A percentile compares a stretch with the other conserved stretches of the same genome.
Conservation (phyloP, 352 stramenopile species). For the Phytophthora podocarpi region DNA sequence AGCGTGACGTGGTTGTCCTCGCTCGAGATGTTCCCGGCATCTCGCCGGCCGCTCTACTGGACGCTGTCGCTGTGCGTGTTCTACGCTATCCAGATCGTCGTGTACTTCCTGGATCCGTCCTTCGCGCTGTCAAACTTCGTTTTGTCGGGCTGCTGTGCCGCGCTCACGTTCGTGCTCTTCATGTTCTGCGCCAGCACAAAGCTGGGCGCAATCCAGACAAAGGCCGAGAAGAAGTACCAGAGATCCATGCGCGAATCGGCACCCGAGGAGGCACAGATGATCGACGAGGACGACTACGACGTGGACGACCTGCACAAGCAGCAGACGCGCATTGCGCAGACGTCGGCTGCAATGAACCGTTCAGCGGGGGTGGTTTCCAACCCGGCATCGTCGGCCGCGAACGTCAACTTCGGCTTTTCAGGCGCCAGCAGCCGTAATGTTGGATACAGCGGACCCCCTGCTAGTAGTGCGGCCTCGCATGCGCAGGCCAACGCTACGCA, state of each 20-base stretch:
- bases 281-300: constrained; percentile 33
- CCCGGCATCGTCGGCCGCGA: constrained; percentile 19
- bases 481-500: constrained; percentile 33
- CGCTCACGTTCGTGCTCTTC: constrained; percentile 71
- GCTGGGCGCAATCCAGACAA: constrained; percentile 82
- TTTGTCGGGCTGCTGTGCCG: constrained; percentile 44
- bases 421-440: constrained; percentile 6
- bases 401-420: constrained; percentile 35
- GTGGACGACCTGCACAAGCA: constrained; percentile 57
- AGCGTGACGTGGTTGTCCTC: constrained; percentile 76
- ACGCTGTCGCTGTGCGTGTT: constrained; percentile 72
- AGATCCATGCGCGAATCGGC: constrained; percentile 45
- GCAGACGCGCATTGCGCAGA: constrained; percentile 67
- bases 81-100: constrained; percentile 54
- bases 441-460: constrained; percentile 12
- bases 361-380: constrained; percentile 30
- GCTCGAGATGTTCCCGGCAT: constrained; percentile 83
- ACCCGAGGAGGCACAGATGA: constrained; percentile 25
- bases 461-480: constrained; percentile 30
- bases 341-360: constrained; percentile 37
- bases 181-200: constrained; percentile 83
- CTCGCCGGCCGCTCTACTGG: constrained; percentile 68
- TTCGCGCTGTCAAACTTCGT: constrained; percentile 69
- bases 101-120: constrained; percentile 66
- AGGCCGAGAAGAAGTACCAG: constrained; percentile 82